phyloP scores from a whole-genome alignment of 495 filamentous ascomycete species.

The Staphylotrichum longicolle region DNA sequence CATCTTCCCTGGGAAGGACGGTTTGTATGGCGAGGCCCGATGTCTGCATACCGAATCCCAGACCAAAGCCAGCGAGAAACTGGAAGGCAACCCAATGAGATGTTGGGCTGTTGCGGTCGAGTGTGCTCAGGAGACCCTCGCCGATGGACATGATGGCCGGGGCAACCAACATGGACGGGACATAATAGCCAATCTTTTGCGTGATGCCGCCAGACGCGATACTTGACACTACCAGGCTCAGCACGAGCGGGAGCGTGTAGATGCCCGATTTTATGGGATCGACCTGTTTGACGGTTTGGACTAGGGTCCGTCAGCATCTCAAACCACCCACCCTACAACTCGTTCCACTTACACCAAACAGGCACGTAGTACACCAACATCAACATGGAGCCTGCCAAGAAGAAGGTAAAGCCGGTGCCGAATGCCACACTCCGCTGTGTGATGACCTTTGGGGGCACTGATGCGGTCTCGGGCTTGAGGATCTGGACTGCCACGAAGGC shows the following conservation, averaged over 20 bases:
- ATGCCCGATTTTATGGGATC: constrained; percentile 58
- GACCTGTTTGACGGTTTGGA: constrained; percentile 66
- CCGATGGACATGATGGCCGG: constrained; percentile 62
- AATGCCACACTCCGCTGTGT: constrained; percentile 70
- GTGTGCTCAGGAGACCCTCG: constrained; percentile 65
- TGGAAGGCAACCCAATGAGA: constrained; percentile 71
- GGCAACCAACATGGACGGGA: constrained; percentile 59
- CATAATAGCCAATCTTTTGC: constrained; percentile 63
- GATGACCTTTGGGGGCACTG: constrained; percentile 70
- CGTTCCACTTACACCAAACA: constrained; percentile 66
- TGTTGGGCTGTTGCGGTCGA: constrained; percentile 51
- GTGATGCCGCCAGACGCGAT: constrained; percentile 53
- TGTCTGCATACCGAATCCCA: constrained; percentile 73
- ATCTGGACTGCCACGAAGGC: constrained; percentile 66
- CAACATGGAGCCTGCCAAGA: constrained; percentile 65
- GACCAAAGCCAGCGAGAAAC: constrained; percentile 66
- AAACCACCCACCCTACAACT: too few relatives aligned
- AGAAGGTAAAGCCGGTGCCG: constrained; percentile 57
- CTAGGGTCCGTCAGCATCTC: constrained; percentile 51
- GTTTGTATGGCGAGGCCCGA: constrained; percentile 63
- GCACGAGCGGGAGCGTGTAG: constrained; percentile 58
- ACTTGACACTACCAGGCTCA: constrained; percentile 49
- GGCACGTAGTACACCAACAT: constrained; percentile 66
- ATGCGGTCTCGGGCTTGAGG: constrained; percentile 68
- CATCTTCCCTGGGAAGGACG: constrained; percentile 53